Conservation (phyloP, 108 stramenopile genomes). For the Cyclotella choctawhatcheeana region DNA sequence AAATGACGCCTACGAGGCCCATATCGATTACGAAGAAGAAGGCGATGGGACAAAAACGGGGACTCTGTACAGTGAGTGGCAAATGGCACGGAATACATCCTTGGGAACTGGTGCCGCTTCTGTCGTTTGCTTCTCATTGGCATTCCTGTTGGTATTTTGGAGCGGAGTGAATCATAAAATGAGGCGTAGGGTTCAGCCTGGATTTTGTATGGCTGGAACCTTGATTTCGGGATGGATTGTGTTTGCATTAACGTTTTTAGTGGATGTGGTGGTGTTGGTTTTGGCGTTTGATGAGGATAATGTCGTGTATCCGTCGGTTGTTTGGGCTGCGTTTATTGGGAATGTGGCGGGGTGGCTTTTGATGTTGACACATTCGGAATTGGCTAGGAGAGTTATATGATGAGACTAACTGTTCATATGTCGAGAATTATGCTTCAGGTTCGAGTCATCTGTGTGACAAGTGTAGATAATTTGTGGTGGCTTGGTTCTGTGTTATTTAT, state of each 20-base stretch:
- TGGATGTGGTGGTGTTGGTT: conserved; percentile 28
- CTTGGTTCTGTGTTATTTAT: too few species aligned
- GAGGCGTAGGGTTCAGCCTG: not conserved
- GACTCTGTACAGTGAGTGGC: not conserved
- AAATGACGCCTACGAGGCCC: conserved; percentile 8
- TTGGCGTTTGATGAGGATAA: conserved; percentile 42
- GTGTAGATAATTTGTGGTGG: conserved; percentile 8
- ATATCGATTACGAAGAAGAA: conserved; percentile 11
- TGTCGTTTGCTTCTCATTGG: conserved; percentile 23
- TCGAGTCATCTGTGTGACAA: conserved; percentile 5
- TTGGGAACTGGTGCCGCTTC: conserved; percentile 30
- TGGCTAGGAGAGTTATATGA: conserved; percentile 3
- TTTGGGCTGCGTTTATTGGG: conserved; percentile 21
- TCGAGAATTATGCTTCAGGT: not conserved
- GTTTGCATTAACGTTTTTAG: conserved; percentile 26
- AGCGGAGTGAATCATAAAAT: conserved; percentile 26
- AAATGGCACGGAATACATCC: conserved; percentile 21
- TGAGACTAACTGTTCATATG: not conserved
- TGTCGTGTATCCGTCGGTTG: conserved; percentile 17
- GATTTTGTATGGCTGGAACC: conserved; percentile 26
- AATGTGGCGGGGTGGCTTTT: conserved; percentile 13
- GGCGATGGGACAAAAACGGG: not conserved
- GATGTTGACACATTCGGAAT: conserved; percentile 17
- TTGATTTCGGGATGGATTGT: conserved; percentile 28
- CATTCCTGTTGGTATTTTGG: conserved; percentile 23